Conservation (phyloP, 306 rosid genomes). For the Citrullus colocynthis region DNA sequence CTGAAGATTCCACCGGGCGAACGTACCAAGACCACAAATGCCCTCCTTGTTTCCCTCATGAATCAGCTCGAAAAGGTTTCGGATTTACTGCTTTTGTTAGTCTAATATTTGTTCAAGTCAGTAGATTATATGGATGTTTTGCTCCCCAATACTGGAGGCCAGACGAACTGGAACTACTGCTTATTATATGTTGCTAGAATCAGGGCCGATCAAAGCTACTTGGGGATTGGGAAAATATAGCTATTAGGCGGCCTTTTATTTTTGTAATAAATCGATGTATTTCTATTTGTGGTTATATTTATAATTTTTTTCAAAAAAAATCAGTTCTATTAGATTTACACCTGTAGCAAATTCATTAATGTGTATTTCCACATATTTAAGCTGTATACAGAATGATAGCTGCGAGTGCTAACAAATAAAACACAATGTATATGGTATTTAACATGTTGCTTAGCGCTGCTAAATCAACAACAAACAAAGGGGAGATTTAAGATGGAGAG, state of each 20-base stretch:
- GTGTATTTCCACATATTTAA: not conserved
- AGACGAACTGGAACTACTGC: not conserved
- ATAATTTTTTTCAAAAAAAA: not conserved
- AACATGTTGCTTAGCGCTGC: not conserved
- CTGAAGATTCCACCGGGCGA: slow-evolving; percentile 76
- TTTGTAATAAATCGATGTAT: not conserved
- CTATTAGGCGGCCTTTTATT: not conserved
- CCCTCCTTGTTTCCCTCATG: slow-evolving; percentile 91
- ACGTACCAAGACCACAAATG: slow-evolving; percentile 86
- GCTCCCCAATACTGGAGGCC: not conserved
- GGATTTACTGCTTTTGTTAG: not conserved
- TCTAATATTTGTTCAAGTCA: not conserved
- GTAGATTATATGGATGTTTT: not conserved
- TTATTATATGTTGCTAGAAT: not conserved
- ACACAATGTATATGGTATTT: not conserved
- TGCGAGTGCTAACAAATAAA: not conserved
- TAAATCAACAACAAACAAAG: not conserved
- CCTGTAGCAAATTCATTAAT: not conserved
- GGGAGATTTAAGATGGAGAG: not conserved
- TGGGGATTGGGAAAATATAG: not conserved
- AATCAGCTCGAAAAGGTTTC: slow-evolving; percentile 91
- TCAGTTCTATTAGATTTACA: not conserved
- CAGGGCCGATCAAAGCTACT: not conserved
- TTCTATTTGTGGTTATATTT: not conserved
- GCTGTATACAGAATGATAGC: not conserved